phyloP scores from a whole-genome alignment of 257 asterid species.

The Apocynum venetum region DNA sequence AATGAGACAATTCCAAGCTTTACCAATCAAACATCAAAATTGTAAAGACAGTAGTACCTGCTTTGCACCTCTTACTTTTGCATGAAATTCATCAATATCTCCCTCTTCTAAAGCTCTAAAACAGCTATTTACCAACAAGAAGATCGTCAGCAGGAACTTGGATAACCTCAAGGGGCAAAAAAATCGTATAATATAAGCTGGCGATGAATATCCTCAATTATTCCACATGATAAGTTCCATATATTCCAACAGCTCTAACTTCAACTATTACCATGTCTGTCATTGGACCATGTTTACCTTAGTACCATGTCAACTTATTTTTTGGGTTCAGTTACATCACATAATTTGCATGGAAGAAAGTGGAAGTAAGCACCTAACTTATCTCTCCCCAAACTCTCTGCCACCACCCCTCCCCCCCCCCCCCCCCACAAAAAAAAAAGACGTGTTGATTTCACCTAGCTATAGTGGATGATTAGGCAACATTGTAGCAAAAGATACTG shows the following conservation, averaged over 20 bases:
- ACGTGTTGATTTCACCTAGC: not conserved
- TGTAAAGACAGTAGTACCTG: conserved; percentile 42
- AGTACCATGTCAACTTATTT: not conserved
- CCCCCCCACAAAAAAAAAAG: not conserved
- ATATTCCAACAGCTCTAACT: not conserved
- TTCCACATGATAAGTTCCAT: not conserved
- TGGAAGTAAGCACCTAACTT: not conserved
- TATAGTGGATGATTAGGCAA: not conserved
- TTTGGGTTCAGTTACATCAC: not conserved
- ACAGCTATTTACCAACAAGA: conserved; percentile 56
- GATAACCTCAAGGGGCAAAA: not conserved
- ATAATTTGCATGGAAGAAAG: not conserved
- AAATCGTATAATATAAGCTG: not conserved
- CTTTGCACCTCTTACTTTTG: conserved; percentile 62
- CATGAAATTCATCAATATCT: conserved; percentile 60
- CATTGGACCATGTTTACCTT: not conserved
- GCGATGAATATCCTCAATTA: not conserved
- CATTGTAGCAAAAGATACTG: not conserved
- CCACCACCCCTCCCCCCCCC: too few species aligned
- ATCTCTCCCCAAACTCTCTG: not conserved
- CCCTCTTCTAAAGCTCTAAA: conserved; percentile 84
- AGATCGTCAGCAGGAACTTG: conserved; percentile 1
- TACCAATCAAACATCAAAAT: not conserved
- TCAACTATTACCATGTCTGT: not conserved
- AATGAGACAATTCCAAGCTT: not conserved